Base-by-base conservation (phyloP, 495 filamentous ascomycete species). In the Daldinia caldariorum region DNA sequence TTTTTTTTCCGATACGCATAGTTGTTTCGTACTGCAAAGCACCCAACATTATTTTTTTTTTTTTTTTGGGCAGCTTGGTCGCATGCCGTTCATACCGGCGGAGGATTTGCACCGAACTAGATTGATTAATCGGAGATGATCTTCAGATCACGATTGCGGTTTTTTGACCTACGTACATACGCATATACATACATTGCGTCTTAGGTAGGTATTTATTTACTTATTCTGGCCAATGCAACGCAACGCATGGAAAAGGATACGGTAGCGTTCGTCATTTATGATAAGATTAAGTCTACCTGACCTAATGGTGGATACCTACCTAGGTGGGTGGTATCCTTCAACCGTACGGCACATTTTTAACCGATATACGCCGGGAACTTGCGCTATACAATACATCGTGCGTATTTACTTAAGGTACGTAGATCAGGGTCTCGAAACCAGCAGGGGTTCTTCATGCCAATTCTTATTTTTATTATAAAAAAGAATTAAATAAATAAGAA, bases 101-200 rank as follows among this genome's bases (percentile, higher is more conserved):
- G 57, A 65, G 58, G 67, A n/a, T 61, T 58, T 35, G 22, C 51
- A 14, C 62, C 50, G 43, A 43, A 26, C n/a, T 58, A 58, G 41
- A 60, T 64, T 56, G 49, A 53, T 53, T 53, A 64, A 66, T 70
- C 57, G 51, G 51, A 50, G 20, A 65, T 61, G 50, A 61, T 29
- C 22, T 53, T 70, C 49, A 18, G 47, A 56, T 61, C 38, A 61
- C 34, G 49, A 65, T 70, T 58, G 26, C 26, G 26, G 26, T 26
- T 26, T 3, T 26, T 26, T 26, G 26, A 26, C 26, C 26, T 26
- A 26, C 26, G 3, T 26, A 26, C 3, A 26, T 26, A 26, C 26
- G 26, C 26, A 26, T 26, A 26, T 26, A 26, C 1, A 3, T 3
- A 26, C 3, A 26, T 26, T 1, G 26, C 26, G 26, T 26, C 26